Base-by-base conservation (phyloP, 2,329 filamentous ascomycete species). In the Chrysosporium queenslandicum region DNA sequence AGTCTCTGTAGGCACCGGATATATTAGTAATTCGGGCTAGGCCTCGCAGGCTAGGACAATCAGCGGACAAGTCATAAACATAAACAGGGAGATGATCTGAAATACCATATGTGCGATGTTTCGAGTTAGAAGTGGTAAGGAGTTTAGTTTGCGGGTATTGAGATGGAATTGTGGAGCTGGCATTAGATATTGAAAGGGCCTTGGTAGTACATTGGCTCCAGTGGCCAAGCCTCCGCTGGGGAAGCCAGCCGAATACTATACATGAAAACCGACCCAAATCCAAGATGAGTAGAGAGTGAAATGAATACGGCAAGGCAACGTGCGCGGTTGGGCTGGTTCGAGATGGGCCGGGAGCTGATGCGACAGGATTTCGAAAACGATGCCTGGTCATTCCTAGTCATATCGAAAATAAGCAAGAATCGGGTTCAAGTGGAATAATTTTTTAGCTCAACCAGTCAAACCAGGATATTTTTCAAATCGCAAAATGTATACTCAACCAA, bases 401-500 rank as follows among this genome's bases (percentile, higher is more conserved):
- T 40, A 16, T 32, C 20, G 27, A 21, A 21, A 21, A 27, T 50
- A 30, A 50, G 47, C 25, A 21, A 23, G n/a, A n/a, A 20, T 6
- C 21, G 34, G 40, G 4, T 12, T 11, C 37, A 32, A 1, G 27
- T 16, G 27, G 34, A 41, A 27, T 16, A 32, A 50, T 42, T n/a
- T n/a, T n/a, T 9, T n/a, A 32, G n/a, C n/a, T 11, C 25, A n/a
- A 27, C 18, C 12, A 36, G 20, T 30, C n/a, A 21, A 42, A 36
- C 8, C 14, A 23, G 45, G n/a, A 36, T n/a, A 32, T 41, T 49
- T 34, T 29, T 41, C 37, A n/a, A n/a, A 36, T 20, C 32, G 2
- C 21, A 21, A 4, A 37, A 21, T 20, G 14, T 16, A 7, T 45
- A 27, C 27, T 46, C 43, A 52, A 55, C 54, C 46, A 29, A 58